Conservation (phyloP, 2,329 filamentous ascomycete genomes). For the Cercospora beticola region DNA sequence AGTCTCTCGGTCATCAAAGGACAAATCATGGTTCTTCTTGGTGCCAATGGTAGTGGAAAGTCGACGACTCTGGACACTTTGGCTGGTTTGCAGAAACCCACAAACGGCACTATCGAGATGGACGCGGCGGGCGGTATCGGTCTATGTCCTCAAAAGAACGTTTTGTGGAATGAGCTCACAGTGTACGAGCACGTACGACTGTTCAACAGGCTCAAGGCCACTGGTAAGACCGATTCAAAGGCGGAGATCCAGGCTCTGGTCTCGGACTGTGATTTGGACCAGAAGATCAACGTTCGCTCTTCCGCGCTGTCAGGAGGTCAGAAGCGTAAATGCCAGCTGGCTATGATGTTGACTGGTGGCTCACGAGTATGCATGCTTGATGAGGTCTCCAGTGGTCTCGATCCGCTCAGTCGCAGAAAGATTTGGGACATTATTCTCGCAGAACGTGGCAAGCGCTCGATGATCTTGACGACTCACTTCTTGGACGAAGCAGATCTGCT, state of each 20-base stretch:
- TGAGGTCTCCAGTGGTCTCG: conserved; percentile 84
- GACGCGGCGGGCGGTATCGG: conserved; percentile 76
- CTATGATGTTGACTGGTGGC: conserved; percentile 92
- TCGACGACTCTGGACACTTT: conserved; percentile 84
- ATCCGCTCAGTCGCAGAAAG: conserved; percentile 81
- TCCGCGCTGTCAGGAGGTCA: conserved; percentile 86
- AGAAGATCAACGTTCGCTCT: conserved; percentile 70
- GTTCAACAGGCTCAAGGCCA: conserved; percentile 77
- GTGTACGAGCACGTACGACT: conserved; percentile 79
- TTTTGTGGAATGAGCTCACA: conserved; percentile 83
- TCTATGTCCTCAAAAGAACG: conserved; percentile 87
- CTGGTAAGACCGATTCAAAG: conserved; percentile 58
- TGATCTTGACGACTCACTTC: conserved; percentile 89
- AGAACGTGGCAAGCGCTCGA: conserved; percentile 76
- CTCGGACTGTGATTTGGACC: conserved; percentile 68
- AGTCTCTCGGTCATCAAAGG: conserved; percentile 70
- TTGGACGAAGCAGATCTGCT: conserved; percentile 89
- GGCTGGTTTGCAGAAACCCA: conserved; percentile 74
- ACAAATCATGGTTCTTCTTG: conserved; percentile 81
- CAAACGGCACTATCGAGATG: conserved; percentile 71
- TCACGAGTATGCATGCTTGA: conserved; percentile 87
- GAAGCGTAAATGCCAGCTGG: conserved; percentile 86
- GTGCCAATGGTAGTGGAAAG: conserved; percentile 86
- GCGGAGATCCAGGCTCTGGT: conserved; percentile 65
- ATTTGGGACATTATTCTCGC: conserved; percentile 92